Percentiles rank a stretch among this genome's conserved stretches.
Evolutionary conservation across 139 green algal species (phyloP).

Genomic region (Chlorella sp.): DNA sequence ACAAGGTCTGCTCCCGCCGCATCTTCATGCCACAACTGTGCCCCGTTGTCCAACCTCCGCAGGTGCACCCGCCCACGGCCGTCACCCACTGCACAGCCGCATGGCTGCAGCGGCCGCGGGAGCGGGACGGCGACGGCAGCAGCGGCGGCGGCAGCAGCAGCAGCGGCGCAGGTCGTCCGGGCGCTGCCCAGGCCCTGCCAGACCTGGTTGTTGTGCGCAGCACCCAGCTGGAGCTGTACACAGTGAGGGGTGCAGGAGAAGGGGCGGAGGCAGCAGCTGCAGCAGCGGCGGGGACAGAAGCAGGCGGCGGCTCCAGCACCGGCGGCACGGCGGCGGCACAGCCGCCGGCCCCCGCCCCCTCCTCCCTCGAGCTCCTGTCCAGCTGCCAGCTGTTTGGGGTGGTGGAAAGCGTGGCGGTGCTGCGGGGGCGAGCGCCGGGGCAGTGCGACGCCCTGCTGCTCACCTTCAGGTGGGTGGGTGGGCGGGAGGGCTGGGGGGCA

Average conservation of each 20-base stretch:
- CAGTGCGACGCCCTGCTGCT: slow-evolving; percentile 76
- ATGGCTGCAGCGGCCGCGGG: slow-evolving; percentile 68
- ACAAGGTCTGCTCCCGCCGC: not conserved
- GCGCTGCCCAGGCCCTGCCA: slow-evolving; percentile 36
- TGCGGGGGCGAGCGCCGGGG: slow-evolving; percentile 43
- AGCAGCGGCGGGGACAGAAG: not conserved
- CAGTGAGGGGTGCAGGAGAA: slow-evolving; percentile 40
- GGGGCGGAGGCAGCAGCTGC: not conserved
- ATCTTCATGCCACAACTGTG: too few relatives aligned
- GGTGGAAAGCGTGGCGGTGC: slow-evolving; percentile 78
- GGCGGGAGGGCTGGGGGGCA: too few relatives aligned
- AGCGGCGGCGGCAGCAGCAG: not conserved
- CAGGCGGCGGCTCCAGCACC: not conserved
- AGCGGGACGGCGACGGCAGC: not conserved
- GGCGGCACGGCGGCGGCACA: not conserved
- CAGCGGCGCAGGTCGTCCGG: not conserved
- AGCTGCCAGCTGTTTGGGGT: slow-evolving; percentile 63
- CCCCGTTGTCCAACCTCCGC: not conserved
- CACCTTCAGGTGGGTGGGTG: slow-evolving; percentile 62
- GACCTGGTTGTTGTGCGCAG: slow-evolving; percentile 77
- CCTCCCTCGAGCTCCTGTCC: slow-evolving; percentile 63
- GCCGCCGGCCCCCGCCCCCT: not conserved
- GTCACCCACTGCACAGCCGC: slow-evolving; percentile 68
- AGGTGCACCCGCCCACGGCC: slow-evolving; percentile 76
- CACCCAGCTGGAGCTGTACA: slow-evolving; percentile 79